phyloP scores from a whole-genome alignment of 257 asterid species.

The Scutellaria galericulata region DNA sequence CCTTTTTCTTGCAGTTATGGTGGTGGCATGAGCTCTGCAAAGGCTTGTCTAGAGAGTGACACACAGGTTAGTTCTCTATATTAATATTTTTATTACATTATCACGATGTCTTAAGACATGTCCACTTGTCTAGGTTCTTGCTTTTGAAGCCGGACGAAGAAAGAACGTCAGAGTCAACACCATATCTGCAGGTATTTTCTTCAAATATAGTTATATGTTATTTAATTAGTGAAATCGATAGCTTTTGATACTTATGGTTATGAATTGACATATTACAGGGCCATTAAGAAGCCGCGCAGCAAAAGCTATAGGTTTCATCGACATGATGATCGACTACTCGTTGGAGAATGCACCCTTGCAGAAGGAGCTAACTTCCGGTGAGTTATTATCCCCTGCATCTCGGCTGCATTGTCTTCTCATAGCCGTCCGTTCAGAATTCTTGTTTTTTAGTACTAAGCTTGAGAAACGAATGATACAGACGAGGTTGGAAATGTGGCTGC shows the following conservation, averaged over 20 bases:
- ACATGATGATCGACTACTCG: constrained; percentile 97
- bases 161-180: constrained; percentile 85
- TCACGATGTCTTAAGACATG: constrained; percentile 23
- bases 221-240: neutral
- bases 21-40: constrained; percentile 97
- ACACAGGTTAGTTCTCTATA: constrained; percentile 58
- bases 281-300: constrained; percentile 98
- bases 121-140: constrained; percentile 61
- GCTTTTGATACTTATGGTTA: neutral
- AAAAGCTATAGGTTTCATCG: constrained; percentile 98
- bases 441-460: neutral
- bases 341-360: constrained; percentile 91
- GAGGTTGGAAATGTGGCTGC: constrained; percentile 90
- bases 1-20: constrained; percentile 66
- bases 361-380: constrained; percentile 94
- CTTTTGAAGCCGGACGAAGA: constrained; percentile 96
- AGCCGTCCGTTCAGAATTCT: neutral
- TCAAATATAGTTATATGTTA: too few species aligned
- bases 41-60: constrained; percentile 96
- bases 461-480: constrained; percentile 49
- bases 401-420: neutral
- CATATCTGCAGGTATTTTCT: constrained; percentile 85
- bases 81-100: neutral
- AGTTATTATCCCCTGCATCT: constrained; percentile 24
- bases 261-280: constrained; percentile 48